phyloP scores from a whole-genome alignment of 441 rosid species.

The Jatropha podagrica region DNA sequence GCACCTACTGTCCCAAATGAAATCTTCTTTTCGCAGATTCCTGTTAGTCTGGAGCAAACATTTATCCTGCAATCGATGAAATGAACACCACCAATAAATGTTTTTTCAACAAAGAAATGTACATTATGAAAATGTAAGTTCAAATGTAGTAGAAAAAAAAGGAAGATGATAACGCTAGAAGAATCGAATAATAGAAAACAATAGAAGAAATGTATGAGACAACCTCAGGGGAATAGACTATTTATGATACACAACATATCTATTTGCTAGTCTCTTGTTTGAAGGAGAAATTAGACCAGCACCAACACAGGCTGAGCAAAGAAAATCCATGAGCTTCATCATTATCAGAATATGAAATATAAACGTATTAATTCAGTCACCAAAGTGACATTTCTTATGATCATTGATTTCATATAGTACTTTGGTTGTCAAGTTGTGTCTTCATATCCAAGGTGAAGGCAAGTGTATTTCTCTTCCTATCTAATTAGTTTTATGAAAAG shows the following conservation, averaged over 20 bases:
- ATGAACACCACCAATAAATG: background rate
- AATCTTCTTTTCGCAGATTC: background rate
- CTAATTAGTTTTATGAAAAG: background rate
- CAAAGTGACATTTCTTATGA: background rate
- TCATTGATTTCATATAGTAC: background rate
- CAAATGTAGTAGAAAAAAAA: background rate
- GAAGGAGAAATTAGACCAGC: background rate
- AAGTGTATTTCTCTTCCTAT: background rate
- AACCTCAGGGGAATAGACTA: background rate
- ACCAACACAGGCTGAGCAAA: background rate
- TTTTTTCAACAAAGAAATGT: background rate
- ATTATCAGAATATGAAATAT: background rate
- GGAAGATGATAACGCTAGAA: background rate
- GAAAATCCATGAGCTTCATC: background rate
- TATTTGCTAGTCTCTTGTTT: background rate
- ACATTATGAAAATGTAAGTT: background rate
- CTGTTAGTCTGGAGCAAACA: conserved; percentile 1
- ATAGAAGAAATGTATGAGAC: background rate
- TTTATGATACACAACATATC: background rate
- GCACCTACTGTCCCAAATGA: conserved; percentile 7
- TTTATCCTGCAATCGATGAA: conserved; percentile 20
- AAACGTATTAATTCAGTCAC: background rate
- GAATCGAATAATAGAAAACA: background rate
- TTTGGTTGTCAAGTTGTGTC: background rate
- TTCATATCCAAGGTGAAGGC: background rate